phyloP scores from a whole-genome alignment of 441 rosid genomes.

The Pelargonium myrrhifolium region DNA sequence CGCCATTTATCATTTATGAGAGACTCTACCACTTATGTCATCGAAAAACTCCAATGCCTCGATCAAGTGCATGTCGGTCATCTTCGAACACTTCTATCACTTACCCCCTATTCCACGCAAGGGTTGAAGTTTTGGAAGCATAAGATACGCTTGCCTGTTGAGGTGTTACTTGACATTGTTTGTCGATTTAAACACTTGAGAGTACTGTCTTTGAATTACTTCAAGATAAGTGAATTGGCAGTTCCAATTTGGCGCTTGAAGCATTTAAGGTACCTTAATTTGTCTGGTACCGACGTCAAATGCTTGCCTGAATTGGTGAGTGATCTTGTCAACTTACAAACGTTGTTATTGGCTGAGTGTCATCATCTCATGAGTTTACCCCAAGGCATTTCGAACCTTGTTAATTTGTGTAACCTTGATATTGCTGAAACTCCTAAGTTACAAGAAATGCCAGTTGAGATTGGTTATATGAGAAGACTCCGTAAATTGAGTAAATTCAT shows the following conservation, averaged over 20 bases:
- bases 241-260: not conserved
- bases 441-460: not conserved
- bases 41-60: not conserved
- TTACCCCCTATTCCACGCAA: not conserved
- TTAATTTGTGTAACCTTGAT: not conserved
- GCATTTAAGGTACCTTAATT: constrained; percentile 15
- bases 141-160: not conserved
- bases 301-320: not conserved
- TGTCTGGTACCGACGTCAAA: not conserved
- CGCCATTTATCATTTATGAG: not conserved
- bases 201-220: not conserved
- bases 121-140: no score
- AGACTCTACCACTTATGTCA: not conserved
- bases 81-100: no score
- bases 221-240: not conserved
- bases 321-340: constrained; percentile 5
- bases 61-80: no score
- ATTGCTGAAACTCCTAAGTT: not conserved
- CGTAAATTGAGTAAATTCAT: constrained; percentile 1
- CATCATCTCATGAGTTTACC: not conserved
- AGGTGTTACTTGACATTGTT: not conserved
- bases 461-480: not conserved
- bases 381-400: not conserved
- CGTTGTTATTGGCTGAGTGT: not conserved
- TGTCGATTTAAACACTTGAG: not conserved